Evolutionary conservation across 1,139 yeast genomes (phyloP).

Genomic region (Dujonia santamariae): DNA sequence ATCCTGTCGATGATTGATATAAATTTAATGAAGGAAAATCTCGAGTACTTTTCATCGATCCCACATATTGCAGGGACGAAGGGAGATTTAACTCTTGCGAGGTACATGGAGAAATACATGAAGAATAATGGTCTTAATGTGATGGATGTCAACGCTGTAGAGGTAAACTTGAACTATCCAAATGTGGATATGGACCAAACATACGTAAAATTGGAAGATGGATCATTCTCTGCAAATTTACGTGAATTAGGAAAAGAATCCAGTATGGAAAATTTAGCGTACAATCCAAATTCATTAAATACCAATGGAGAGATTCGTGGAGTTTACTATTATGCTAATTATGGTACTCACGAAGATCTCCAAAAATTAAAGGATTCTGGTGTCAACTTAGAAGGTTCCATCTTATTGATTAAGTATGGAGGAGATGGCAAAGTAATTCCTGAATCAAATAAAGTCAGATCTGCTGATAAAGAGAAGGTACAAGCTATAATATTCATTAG

Average conservation of each 20-base stretch:
- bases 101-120: slow-evolving; percentile 60
- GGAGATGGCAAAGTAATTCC: slow-evolving; percentile 30
- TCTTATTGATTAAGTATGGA: slow-evolving; percentile 66
- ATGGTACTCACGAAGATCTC: slow-evolving; percentile 62
- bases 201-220: slow-evolving; percentile 29
- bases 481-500: slow-evolving; percentile 38
- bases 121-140: slow-evolving; percentile 51
- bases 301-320: slow-evolving; percentile 51
- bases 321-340: slow-evolving; percentile 53
- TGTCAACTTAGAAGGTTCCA: slow-evolving; percentile 36
- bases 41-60: slow-evolving; percentile 77
- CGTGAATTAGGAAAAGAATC: slow-evolving; percentile 24
- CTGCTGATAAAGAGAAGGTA: slow-evolving; percentile 30
- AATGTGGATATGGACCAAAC: slow-evolving; percentile 18
- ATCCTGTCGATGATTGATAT: slow-evolving; percentile 51
- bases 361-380: slow-evolving; percentile 33
- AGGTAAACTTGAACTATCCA: slow-evolving; percentile 60
- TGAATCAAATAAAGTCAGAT: slow-evolving; percentile 34
- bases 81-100: slow-evolving; percentile 73
- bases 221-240: slow-evolving; percentile 36
- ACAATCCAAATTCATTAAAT: slow-evolving; percentile 62
- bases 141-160: slow-evolving; percentile 49
- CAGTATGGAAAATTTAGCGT: slow-evolving; percentile 42
- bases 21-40: slow-evolving; percentile 60
- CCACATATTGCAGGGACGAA: slow-evolving; percentile 87